Conservation (phyloP, 1,284 basidiomycete species). For the Naganishia liquefaciens region DNA sequence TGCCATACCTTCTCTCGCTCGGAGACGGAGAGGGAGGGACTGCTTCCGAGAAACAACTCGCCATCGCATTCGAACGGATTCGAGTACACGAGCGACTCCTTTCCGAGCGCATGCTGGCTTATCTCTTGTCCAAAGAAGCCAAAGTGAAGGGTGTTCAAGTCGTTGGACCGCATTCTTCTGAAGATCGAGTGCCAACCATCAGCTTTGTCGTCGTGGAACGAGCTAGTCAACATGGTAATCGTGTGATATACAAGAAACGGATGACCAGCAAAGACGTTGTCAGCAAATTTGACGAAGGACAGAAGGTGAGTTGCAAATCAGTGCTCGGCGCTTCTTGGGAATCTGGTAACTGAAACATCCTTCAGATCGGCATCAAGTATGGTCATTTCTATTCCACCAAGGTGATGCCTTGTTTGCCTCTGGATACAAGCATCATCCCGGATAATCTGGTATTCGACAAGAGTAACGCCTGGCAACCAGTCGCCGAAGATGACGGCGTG, state of each 20-base stretch:
- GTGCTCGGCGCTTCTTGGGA: too few relatives aligned
- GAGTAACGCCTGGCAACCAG: conserved; percentile 59
- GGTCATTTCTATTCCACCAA: conserved; percentile 78
- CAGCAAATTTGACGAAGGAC: conserved; percentile 55
- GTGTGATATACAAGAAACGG: conserved; percentile 54
- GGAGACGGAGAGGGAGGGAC: conserved; percentile 20
- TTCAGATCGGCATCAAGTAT: conserved; percentile 70
- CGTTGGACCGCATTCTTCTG: conserved; percentile 61
- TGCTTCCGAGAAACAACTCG: conserved; percentile 51
- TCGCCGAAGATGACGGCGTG: conserved; percentile 62
- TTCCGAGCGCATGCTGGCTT: conserved; percentile 55
- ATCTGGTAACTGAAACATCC: background rate
- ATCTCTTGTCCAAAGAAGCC: conserved; percentile 54
- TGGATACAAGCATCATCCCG: conserved; percentile 23
- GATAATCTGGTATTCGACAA: conserved; percentile 21
- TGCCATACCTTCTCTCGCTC: conserved; percentile 66
- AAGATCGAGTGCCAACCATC: conserved; percentile 64
- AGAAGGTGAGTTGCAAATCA: conserved; percentile 59
- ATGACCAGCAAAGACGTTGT: conserved; percentile 66
- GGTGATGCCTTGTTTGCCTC: conserved; percentile 58
- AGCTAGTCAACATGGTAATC: conserved; percentile 39
- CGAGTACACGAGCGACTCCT: conserved; percentile 58
- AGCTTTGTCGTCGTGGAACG: conserved; percentile 66
- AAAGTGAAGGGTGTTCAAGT: conserved; percentile 64
- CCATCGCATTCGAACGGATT: conserved; percentile 49